Conservation (phyloP, 75 land plant genomes). For the Pinus tabuliformis region DNA sequence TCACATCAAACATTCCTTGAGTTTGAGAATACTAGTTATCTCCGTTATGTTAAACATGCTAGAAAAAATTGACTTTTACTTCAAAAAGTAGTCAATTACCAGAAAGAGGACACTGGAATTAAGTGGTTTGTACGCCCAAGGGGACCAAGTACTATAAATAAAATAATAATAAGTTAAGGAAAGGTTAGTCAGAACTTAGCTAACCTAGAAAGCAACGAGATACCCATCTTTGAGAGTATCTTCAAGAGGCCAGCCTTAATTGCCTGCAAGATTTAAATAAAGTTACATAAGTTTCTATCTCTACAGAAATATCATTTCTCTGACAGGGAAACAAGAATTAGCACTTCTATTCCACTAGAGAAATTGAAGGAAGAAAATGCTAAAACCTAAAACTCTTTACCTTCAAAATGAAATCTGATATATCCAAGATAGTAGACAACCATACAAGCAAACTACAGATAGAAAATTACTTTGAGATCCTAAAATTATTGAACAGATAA, state of each 20-base stretch:
- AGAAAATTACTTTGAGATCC: neutral
- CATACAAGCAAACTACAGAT: neutral
- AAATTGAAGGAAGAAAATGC: neutral
- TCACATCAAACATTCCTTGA: neutral
- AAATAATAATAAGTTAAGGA: neutral
- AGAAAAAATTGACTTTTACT: neutral
- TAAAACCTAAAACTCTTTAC: neutral
- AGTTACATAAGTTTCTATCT: neutral
- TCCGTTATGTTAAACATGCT: neutral
- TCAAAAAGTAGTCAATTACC: neutral
- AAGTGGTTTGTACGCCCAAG: neutral
- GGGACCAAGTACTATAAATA: neutral
- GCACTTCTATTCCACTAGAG: neutral
- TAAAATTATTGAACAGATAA: neutral
- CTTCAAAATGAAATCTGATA: too few species aligned
- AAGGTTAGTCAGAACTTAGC: neutral
- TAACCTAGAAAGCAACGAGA: slow-evolving; percentile 92
- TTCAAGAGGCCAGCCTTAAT: slow-evolving; percentile 88
- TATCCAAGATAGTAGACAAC: neutral
- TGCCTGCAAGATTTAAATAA: slow-evolving; percentile 48
- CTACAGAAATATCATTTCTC: neutral
- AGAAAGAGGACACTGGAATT: neutral
- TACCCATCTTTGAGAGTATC: slow-evolving; percentile 98
- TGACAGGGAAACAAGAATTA: neutral
- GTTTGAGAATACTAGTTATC: neutral